These are phyloP conservation scores for Rhypophila decipiens DNA, from an alignment of 495 filamentous ascomycete species.

Conservation along the genomic window DNA sequence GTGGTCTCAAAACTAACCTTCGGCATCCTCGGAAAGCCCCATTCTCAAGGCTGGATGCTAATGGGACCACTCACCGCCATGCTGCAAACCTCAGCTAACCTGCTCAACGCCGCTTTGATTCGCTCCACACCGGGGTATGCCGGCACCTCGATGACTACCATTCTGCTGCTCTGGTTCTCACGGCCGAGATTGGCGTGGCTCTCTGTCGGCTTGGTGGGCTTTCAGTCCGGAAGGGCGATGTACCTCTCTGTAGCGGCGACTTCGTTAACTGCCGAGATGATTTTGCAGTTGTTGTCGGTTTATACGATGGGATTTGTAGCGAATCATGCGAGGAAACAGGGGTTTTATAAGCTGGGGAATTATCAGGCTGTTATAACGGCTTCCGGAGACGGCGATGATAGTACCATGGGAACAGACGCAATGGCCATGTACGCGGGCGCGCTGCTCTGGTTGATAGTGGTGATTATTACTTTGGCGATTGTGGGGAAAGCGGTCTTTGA, in stretches of 20 bases:
- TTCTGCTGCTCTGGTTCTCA: background rate
- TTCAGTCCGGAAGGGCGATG: background rate
- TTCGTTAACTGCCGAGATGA: background rate
- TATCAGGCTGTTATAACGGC: background rate
- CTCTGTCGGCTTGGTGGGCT: background rate
- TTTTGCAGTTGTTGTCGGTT: background rate
- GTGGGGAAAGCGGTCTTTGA: background rate
- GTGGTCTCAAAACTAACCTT: background rate
- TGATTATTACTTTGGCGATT: background rate
- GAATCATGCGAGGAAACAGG: background rate
- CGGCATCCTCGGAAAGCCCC: background rate
- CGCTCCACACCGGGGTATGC: background rate
- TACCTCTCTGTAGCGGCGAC: conserved; percentile 1
- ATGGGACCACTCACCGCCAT: background rate
- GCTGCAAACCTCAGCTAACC: background rate
- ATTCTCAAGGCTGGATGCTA: background rate
- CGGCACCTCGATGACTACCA: background rate
- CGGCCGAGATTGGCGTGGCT: conserved; percentile 1
- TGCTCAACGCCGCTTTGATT: background rate
- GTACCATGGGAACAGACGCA: background rate
- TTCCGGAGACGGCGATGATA: too few relatives aligned
- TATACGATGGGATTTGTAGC: background rate
- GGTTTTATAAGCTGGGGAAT: background rate
- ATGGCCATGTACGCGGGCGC: conserved; percentile 1
- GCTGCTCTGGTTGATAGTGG: background rate